Evolutionary conservation across 73 alveolate species (phyloP), one percentile per base, ranked within the genome.

Genomic region (Paramecium primaurelia): DNA sequence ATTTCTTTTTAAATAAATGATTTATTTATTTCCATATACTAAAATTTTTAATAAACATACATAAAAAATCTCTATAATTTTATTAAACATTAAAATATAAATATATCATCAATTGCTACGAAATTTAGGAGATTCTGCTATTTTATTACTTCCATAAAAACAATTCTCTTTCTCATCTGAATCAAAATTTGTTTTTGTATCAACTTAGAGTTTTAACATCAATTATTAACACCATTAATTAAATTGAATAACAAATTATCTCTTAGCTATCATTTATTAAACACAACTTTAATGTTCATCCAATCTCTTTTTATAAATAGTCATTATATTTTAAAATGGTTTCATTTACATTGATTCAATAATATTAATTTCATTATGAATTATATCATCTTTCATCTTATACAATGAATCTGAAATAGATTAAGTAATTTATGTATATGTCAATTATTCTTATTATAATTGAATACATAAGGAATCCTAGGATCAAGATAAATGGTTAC

Each of bases 311-410:
- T 75, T 75, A 18, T 75, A 75, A 6, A 75, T 75, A 0, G 64
- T 42, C 88, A 75, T 75, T 6, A 75, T 75, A 75, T 75, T 75
- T 6, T 75, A 10, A 75, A 75, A 75, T 11, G 88, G 88, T 75
- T 75, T 75, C 88, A 75, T 75, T n/a, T 75, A 20, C 88, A 75
- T 75, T 5, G 30, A 75, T 37, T 75, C 88, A 8, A 75, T 75
- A 0, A 75, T 75, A 36, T 75, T 75, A 1, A 75, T n/a, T 42
- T 75, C 88, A 75, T 75, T 75, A 38, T 38, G 88, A 0, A 30
- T 12, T 36, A 75, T 75, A 75, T 75, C 88, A 75, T 75, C 88
- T 14, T 38, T 22, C 88, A 75, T 75, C 59, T 75, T 75, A 75
- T 26, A 36, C 64, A 75, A 25, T 11, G 88, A 75, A 10, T 75